A percentile compares a stretch with the other conserved stretches of the same genome.
These are phyloP conservation scores for Colletotrichum sp. DNA, from an alignment of 2,329 filamentous ascomycete genomes.

Conservation along the genomic window DNA sequence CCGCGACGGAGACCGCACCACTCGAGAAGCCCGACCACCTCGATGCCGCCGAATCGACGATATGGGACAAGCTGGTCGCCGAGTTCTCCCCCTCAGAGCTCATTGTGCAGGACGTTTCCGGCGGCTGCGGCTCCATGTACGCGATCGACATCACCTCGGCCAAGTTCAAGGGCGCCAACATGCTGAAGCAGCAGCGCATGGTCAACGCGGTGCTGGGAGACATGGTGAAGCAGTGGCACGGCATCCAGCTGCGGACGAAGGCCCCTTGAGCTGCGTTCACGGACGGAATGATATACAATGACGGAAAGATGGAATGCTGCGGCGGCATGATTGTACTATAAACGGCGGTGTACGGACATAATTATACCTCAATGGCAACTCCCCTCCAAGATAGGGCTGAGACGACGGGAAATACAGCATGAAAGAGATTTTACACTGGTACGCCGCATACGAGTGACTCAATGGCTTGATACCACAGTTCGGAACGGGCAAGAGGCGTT, in stretches of 20 bases:
- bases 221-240: constrained; percentile 82
- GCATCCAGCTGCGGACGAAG: constrained; percentile 78
- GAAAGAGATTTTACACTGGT: neutral
- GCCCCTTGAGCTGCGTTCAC: constrained; percentile 38
- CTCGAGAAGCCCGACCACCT: constrained; percentile 54
- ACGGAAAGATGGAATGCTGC: neutral
- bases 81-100: constrained; percentile 58
- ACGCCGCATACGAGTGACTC: neutral
- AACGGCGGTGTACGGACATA: constrained; percentile 3
- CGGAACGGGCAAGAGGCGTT: neutral
- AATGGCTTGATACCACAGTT: neutral
- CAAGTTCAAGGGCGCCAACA: constrained; percentile 70
- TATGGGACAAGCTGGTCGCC: constrained; percentile 58
- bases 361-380: neutral
- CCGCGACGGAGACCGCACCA: neutral
- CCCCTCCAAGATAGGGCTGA: neutral
- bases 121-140: constrained; percentile 89
- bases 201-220: constrained; percentile 78
- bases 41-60: constrained; percentile 60
- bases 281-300: neutral
- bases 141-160: constrained; percentile 78
- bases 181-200: constrained; percentile 83
- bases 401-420: neutral
- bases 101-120: constrained; percentile 79
- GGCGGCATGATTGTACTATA: constrained; percentile 1